Conservation (phyloP, 371 early-diverging fungal species). For the Mucor sp. region DNA sequence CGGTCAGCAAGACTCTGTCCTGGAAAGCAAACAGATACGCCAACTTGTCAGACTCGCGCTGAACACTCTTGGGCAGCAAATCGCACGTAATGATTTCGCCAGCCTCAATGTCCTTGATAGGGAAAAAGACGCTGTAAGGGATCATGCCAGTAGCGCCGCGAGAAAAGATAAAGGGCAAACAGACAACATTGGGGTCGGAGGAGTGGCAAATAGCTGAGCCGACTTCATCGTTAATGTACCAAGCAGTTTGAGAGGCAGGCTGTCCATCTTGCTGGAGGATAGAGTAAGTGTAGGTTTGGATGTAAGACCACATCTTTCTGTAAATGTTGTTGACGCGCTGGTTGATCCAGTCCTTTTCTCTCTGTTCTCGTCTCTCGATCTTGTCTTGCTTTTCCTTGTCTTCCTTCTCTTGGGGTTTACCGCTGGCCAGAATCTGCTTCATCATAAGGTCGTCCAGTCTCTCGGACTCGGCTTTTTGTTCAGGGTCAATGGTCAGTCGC, state of each 20-base stretch:
- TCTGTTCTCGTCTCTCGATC: conserved; percentile 29
- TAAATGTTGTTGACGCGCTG: conserved; percentile 31
- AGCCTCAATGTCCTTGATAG: conserved; percentile 53
- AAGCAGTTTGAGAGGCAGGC: conserved; percentile 58
- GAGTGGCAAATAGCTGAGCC: conserved; percentile 64
- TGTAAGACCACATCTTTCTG: conserved; percentile 57
- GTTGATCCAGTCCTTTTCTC: conserved; percentile 28
- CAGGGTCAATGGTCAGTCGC: conserved; percentile 44
- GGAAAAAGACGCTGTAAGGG: conserved; percentile 63
- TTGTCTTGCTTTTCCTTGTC: conserved; percentile 39
- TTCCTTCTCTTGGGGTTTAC: conserved; percentile 50
- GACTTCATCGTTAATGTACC: conserved; percentile 61
- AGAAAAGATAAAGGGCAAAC: conserved; percentile 63
- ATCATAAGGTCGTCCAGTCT: conserved; percentile 47
- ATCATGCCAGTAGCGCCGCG: conserved; percentile 55
- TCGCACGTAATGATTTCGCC: conserved; percentile 56
- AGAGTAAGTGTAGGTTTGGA: conserved; percentile 60
- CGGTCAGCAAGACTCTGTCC: conserved; percentile 34
- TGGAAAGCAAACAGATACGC: conserved; percentile 57
- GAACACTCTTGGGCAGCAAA: conserved; percentile 47
- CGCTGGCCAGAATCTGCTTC: conserved; percentile 44
- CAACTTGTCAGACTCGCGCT: conserved; percentile 40
- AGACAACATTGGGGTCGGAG: conserved; percentile 53
- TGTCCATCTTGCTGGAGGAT: conserved; percentile 58
- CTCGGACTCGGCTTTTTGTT: conserved; percentile 41